phyloP scores from a whole-genome alignment of 441 rosid genomes.

The Hura crepitans region DNA sequence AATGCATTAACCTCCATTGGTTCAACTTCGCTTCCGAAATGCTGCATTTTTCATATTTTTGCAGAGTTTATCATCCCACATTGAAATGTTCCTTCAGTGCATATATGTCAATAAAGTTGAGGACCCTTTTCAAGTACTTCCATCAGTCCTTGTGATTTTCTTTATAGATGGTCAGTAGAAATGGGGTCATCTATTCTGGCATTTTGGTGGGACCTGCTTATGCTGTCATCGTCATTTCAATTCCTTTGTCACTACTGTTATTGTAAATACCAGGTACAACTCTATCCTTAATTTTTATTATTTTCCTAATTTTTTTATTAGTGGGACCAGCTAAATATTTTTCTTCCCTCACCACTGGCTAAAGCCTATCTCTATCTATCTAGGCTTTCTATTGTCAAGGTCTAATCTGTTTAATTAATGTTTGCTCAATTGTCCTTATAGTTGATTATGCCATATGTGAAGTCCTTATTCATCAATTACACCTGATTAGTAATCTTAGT shows the following conservation, averaged over 20 bases:
- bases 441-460: conserved; percentile 15
- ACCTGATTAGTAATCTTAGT: conserved; percentile 19
- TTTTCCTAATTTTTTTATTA: conserved; percentile 17
- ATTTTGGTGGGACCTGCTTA: conserved; percentile 32
- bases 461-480: conserved; percentile 10
- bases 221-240: conserved; percentile 47
- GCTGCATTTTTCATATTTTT: conserved; percentile 12
- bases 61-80: conserved; percentile 16
- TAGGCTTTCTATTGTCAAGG: conserved; percentile 28
- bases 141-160: conserved; percentile 28
- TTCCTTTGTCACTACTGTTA: no score
- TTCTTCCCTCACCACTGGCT: conserved; percentile 14
- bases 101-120: conserved; percentile 20
- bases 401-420: conserved; percentile 30
- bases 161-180: conserved; percentile 16
- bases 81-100: conserved; percentile 14
- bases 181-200: conserved; percentile 40
- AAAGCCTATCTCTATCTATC: conserved; percentile 23
- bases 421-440: conserved; percentile 25
- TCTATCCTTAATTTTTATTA: conserved; percentile 26
- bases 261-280: conserved; percentile 31
- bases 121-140: conserved; percentile 31
- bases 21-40: conserved; percentile 17
- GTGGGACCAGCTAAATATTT: conserved; percentile 28
- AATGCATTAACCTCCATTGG: not conserved